These are phyloP conservation scores for Podospora pseudopauciseta DNA, from an alignment of 495 filamentous ascomycete genomes.

Conservation along the genomic window DNA sequence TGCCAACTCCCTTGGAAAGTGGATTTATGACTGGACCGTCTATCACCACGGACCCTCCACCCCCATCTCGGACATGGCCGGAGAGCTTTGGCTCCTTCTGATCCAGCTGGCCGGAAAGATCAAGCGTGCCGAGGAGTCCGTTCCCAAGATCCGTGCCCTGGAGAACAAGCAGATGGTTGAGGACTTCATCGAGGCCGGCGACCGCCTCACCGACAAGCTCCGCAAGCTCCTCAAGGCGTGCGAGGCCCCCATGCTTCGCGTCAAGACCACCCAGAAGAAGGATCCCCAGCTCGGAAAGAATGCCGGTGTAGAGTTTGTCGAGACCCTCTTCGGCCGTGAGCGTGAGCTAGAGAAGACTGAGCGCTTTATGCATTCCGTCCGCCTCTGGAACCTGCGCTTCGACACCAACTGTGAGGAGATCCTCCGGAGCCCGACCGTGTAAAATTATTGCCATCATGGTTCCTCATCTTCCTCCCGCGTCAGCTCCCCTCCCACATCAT, in stretches of 20 bases:
- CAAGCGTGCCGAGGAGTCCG: constrained; percentile 82
- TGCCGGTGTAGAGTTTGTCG: constrained; percentile 92
- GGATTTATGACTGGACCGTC: constrained; percentile 99
- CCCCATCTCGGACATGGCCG: constrained; percentile 87
- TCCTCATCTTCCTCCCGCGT: constrained; percentile 11
- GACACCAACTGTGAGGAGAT: constrained; percentile 96
- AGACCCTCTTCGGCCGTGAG: constrained; percentile 92
- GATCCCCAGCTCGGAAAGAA: constrained; percentile 82
- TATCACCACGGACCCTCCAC: constrained; percentile 82
- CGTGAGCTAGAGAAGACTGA: constrained; percentile 91
- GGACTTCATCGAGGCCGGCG: constrained; percentile 89
- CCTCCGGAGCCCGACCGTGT: constrained; percentile 56
- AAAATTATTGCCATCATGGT: constrained; percentile 23
- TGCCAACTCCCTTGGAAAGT: constrained; percentile 94
- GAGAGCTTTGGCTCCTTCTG: constrained; percentile 90
- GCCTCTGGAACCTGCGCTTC: constrained; percentile 93
- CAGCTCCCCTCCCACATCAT: constrained; percentile 12
- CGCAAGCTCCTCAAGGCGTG: constrained; percentile 84
- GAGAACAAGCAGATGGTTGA: constrained; percentile 79
- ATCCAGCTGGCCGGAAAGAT: constrained; percentile 96
- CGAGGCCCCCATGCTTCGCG: constrained; percentile 80
- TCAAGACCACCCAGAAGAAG: constrained; percentile 55
- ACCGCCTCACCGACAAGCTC: constrained; percentile 81
- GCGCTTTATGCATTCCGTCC: constrained; percentile 86
- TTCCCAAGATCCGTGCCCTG: constrained; percentile 63